Conservation (phyloP, 2,329 filamentous ascomycete species). For the Epicoccum sorghinum region DNA sequence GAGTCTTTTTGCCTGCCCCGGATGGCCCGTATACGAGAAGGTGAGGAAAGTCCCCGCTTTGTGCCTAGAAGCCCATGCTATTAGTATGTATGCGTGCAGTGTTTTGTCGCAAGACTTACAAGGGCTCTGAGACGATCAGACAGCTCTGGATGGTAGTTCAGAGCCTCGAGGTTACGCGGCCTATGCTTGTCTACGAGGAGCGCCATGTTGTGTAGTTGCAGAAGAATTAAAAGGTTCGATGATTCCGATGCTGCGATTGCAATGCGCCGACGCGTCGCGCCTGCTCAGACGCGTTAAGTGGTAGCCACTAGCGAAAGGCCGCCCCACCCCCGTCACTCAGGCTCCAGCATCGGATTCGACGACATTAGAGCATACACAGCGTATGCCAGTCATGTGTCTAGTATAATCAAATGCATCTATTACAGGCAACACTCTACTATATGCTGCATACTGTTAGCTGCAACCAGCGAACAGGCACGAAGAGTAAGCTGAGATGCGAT, state of each 20-base stretch:
- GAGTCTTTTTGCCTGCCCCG: conserved; percentile 96
- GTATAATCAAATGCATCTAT: no score
- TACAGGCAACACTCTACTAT: no score
- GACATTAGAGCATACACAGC: not conserved
- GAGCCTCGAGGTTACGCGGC: conserved; percentile 74
- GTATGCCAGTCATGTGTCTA: no score
- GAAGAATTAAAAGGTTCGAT: conserved; percentile 6
- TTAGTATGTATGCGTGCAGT: not conserved
- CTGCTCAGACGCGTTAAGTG: conserved; percentile 37
- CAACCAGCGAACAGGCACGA: no score
- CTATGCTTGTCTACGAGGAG: conserved; percentile 70
- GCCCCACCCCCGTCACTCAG: no score
- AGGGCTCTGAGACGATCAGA: conserved; percentile 86
- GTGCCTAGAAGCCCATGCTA: conserved; percentile 65
- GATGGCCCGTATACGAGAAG: conserved; percentile 96
- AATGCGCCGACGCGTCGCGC: conserved; percentile 33
- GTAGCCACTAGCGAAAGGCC: not conserved
- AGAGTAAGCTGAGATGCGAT: no score
- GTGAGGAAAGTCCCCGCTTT: conserved; percentile 97
- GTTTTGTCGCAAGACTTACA: conserved; percentile 57
- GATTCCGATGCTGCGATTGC: conserved; percentile 13
- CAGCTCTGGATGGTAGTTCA: conserved; percentile 88
- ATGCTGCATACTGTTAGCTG: no score
- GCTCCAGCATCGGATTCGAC: not conserved
- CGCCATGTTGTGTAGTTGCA: conserved; percentile 57